Percentiles rank a stretch among this genome's conserved stretches.
Evolutionary conservation across 2,329 filamentous ascomycete species (phyloP).

Genomic region (Xylariaceae sp.): DNA sequence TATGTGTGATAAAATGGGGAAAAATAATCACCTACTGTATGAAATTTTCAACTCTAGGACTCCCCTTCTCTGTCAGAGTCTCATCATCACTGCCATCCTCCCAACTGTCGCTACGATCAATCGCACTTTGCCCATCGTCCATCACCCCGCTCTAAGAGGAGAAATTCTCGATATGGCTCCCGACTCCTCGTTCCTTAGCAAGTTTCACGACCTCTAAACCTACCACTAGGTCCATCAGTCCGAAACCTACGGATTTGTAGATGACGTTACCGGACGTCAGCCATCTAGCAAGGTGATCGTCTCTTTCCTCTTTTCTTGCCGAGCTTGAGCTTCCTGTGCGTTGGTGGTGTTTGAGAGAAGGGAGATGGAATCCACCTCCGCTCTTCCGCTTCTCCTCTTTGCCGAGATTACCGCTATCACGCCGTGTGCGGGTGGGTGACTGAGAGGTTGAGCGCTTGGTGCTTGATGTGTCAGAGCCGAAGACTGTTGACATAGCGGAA

Average conservation of each 20-base stretch:
- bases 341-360: conserved; percentile 23
- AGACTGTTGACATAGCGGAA: conserved; percentile 41
- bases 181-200: conserved; percentile 52
- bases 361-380: conserved; percentile 15
- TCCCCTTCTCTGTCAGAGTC: background rate
- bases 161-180: conserved; percentile 51
- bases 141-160: conserved; percentile 2
- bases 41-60: background rate
- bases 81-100: background rate
- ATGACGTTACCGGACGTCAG: conserved; percentile 60
- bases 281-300: conserved; percentile 53
- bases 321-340: conserved; percentile 30
- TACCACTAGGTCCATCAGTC: conserved; percentile 62
- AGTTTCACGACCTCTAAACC: conserved; percentile 55
- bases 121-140: background rate
- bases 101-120: background rate
- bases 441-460: conserved; percentile 30
- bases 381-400: background rate
- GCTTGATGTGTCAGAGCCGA: conserved; percentile 19
- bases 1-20: background rate
- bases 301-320: conserved; percentile 36
- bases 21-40: background rate
- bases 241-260: conserved; percentile 65
- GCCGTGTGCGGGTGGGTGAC: conserved; percentile 29
- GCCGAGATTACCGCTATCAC: background rate